Evolutionary conservation across 805 yeast species (phyloP).

Genomic region (Grigorovia yakushimaensis): DNA sequence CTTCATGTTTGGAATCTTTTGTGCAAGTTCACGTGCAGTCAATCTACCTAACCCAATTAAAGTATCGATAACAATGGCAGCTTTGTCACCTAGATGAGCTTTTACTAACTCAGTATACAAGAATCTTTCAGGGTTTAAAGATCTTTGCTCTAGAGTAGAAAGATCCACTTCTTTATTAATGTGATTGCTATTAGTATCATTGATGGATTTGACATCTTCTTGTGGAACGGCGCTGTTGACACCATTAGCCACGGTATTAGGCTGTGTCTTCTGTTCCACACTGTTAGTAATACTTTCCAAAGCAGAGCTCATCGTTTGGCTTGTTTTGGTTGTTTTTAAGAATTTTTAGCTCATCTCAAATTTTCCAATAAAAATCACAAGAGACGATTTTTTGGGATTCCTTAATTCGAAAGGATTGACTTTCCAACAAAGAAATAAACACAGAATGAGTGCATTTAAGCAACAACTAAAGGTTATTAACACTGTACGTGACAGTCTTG

Average conservation of each 20-base stretch:
- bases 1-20: conserved; percentile 36
- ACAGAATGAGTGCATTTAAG: not conserved
- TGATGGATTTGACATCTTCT: not conserved
- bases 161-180: conserved; percentile 8
- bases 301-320: not conserved
- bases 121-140: conserved; percentile 54
- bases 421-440: not conserved
- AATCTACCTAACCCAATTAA: conserved; percentile 62
- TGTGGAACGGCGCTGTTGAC: too few relatives aligned
- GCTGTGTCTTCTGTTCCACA: conserved; percentile 3
- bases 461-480: not conserved
- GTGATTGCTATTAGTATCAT: not conserved
- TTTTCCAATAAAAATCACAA: not conserved
- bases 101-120: conserved; percentile 45
- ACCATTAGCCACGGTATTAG: not conserved
- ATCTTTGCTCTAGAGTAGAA: conserved; percentile 33
- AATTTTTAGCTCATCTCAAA: not conserved
- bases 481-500: conserved; percentile 20
- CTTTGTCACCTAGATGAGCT: conserved; percentile 60
- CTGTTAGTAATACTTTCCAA: conserved; percentile 2
- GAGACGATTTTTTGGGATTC: not conserved
- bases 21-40: conserved; percentile 43
- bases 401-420: too few relatives aligned
- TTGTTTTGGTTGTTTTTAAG: not conserved
- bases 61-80: conserved; percentile 50